Conservation (phyloP, 1,284 basidiomycete species). For the Leccinum griseonigrum region DNA sequence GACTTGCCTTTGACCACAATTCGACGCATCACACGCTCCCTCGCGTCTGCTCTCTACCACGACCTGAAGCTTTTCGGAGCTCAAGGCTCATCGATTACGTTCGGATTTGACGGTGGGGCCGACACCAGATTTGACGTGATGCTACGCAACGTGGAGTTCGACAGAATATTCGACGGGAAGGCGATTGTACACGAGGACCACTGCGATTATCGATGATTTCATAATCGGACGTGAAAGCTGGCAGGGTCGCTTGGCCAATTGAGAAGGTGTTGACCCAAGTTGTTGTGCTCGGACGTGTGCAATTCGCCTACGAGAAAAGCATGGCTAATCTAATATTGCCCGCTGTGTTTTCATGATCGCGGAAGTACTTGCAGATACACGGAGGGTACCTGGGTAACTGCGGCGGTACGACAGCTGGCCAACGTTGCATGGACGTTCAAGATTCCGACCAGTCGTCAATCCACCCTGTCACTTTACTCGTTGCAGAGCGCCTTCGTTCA, state of each 20-base stretch:
- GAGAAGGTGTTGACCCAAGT: neutral
- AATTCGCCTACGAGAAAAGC: neutral
- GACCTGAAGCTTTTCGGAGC: neutral
- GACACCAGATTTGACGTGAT: neutral
- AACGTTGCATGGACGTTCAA: neutral
- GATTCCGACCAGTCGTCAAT: too few relatives aligned
- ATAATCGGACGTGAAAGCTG: neutral
- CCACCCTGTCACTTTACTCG: too few relatives aligned
- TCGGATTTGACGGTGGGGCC: neutral
- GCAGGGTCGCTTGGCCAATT: neutral
- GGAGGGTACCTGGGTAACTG: too few relatives aligned
- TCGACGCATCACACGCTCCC: neutral
- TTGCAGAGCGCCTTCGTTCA: too few relatives aligned
- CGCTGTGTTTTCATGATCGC: neutral
- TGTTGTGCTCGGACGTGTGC: neutral
- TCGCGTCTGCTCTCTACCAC: neutral
- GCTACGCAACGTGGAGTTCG: neutral
- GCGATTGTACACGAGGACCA: neutral
- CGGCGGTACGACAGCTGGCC: too few relatives aligned
- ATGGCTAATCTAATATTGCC: neutral
- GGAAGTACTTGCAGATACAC: too few relatives aligned
- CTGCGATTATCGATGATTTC: neutral
- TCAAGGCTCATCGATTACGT: neutral
- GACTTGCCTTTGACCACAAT: neutral
- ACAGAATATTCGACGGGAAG: neutral